These are phyloP conservation scores for Trichosphaerium sp. DNA, from an alignment of 78 protist species.

Conservation along the genomic window DNA sequence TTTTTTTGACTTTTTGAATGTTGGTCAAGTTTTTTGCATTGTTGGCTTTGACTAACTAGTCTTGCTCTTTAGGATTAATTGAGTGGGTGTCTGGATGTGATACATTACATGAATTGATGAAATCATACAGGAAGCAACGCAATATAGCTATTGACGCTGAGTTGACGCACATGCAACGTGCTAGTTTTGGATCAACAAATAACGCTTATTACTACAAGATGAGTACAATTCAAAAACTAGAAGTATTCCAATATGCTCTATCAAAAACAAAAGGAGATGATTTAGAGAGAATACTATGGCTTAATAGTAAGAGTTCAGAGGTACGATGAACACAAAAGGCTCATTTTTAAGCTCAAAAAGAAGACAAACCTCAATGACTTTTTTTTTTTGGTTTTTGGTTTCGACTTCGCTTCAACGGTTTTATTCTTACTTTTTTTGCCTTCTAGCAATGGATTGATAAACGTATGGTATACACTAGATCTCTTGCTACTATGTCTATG, in stretches of 20 bases:
- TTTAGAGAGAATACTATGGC: slow-evolving; percentile 85
- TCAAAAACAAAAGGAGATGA: slow-evolving; percentile 87
- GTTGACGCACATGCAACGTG: slow-evolving; percentile 14
- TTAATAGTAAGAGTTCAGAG: slow-evolving; percentile 68
- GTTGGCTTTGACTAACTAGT: no score
- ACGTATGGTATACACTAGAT: slow-evolving; percentile 73
- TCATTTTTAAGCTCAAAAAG: no score
- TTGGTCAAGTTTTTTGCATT: no score
- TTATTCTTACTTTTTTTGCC: no score
- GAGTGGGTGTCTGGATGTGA: slow-evolving; percentile 87
- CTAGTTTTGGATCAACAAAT: slow-evolving; percentile 80
- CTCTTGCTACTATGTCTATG: slow-evolving; percentile 87
- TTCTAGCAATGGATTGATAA: slow-evolving; percentile 78
- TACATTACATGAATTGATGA: slow-evolving; percentile 82
- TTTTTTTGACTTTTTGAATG: no score
- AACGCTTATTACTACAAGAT: slow-evolving; percentile 80
- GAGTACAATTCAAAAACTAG: slow-evolving; percentile 84
- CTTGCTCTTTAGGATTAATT: no score
- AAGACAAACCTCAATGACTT: no score
- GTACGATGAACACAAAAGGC: no score
- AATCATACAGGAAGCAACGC: slow-evolving; percentile 66
- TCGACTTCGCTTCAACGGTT: no score
- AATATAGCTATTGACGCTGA: no score
- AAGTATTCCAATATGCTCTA: slow-evolving; percentile 86
- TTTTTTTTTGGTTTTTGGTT: no score